phyloP scores from a whole-genome alignment of 129 eudicot species.

The Flaveria sonorensis region DNA sequence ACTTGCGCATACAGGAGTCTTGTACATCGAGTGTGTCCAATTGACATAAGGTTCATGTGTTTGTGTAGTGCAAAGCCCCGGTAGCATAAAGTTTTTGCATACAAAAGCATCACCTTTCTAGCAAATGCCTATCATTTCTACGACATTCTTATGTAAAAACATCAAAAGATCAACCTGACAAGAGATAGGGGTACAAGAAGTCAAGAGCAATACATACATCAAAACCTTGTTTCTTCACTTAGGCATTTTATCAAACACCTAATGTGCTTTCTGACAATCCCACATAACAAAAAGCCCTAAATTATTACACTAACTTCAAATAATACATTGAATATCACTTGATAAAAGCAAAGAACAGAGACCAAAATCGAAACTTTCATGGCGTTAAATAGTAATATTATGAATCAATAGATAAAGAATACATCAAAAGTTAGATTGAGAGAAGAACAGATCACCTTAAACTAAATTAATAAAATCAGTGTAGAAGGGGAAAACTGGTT shows the following conservation, averaged over 20 bases:
- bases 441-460: slow-evolving; percentile 25
- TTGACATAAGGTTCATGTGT: neutral
- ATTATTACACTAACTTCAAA: neutral
- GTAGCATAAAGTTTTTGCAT: neutral
- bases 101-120: neutral
- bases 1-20: too few species aligned
- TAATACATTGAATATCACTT: neutral
- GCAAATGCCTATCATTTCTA: neutral
- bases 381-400: neutral
- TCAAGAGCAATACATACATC: neutral
- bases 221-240: slow-evolving; percentile 3
- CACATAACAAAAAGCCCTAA: neutral
- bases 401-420: neutral
- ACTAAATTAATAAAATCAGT: neutral
- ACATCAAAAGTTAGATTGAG: neutral
- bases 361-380: neutral
- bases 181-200: neutral
- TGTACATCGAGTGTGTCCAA: too few species aligned
- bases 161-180: neutral
- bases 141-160: neutral
- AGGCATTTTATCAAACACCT: slow-evolving; percentile 24
- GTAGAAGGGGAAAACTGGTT: neutral
- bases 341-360: neutral
- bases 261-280: slow-evolving; percentile 2
- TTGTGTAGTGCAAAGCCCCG: neutral